Conservation (phyloP, 345 rosid species). For the Bruguiera parviflora region DNA sequence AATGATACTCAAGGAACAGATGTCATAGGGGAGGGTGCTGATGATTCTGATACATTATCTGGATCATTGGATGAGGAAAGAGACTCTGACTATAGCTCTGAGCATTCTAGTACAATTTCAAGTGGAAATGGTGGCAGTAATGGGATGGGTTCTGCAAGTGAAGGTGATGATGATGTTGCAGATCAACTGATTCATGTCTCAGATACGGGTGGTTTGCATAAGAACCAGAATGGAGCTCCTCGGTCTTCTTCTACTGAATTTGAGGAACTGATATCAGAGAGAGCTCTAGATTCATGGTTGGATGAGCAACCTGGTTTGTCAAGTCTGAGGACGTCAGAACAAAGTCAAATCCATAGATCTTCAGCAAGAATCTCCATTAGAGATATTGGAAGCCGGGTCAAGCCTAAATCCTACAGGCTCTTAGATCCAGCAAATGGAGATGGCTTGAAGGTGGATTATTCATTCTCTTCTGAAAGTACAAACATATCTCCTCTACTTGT, state of each 20-base stretch:
- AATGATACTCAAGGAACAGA: conserved; percentile 23
- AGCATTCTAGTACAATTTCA: conserved; percentile 42
- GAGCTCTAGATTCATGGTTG: conserved; percentile 81
- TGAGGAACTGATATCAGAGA: conserved; percentile 58
- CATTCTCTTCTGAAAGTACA: conserved; percentile 71
- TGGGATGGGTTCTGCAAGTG: conserved; percentile 48
- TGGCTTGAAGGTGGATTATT: conserved; percentile 81
- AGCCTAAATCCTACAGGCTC: conserved; percentile 65
- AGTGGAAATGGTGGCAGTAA: conserved; percentile 36
- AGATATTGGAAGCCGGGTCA: conserved; percentile 60
- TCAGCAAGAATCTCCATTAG: conserved; percentile 75
- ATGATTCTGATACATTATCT: conserved; percentile 44
- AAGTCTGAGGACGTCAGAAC: conserved; percentile 39
- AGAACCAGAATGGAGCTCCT: conserved; percentile 12
- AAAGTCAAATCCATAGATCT: conserved; percentile 40
- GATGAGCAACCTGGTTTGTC: conserved; percentile 67
- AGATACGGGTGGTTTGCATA: conserved; percentile 26
- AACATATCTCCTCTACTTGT: conserved; percentile 56
- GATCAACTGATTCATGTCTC: conserved; percentile 79
- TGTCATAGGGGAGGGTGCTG: conserved; percentile 32
- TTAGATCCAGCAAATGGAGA: conserved; percentile 74
- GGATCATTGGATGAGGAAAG: conserved; percentile 63
- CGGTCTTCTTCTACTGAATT: conserved; percentile 33
- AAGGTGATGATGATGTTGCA: conserved; percentile 27
- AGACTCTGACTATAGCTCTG: conserved; percentile 68